Conservation (phyloP, 148 eudicot species). For the Rhododendron williamsianum region DNA sequence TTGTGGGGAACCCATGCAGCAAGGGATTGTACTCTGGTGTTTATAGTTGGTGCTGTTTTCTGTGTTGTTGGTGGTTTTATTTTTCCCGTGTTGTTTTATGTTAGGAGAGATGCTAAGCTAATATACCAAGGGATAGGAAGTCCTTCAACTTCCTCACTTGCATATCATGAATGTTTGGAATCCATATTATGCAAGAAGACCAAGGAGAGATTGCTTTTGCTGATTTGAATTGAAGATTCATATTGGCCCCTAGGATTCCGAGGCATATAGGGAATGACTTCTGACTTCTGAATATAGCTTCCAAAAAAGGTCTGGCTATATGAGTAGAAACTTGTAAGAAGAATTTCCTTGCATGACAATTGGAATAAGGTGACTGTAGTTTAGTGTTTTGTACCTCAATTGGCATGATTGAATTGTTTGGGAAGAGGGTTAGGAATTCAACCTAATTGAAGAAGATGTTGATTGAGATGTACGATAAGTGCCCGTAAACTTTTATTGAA, state of each 20-base stretch:
- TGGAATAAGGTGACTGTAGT: neutral
- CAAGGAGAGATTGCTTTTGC: neutral
- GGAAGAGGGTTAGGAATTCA: neutral
- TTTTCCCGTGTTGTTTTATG: no score
- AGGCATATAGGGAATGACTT: neutral
- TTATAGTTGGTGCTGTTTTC: no score
- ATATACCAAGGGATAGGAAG: neutral
- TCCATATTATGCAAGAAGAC: neutral
- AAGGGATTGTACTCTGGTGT: no score
- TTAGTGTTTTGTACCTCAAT: neutral
- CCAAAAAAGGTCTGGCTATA: neutral
- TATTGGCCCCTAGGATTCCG: neutral
- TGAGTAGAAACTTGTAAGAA: neutral
- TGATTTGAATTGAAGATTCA: neutral
- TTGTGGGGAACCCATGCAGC: neutral
- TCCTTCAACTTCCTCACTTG: neutral
- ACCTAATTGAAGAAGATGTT: neutral
- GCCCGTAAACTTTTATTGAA: neutral
- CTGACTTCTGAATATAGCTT: neutral
- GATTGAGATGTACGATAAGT: neutral
- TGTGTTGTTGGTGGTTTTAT: no score
- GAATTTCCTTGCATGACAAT: neutral
- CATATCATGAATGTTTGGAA: neutral
- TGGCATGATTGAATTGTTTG: neutral
- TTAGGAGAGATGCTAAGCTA: neutral